Conservation (phyloP, 2,329 filamentous ascomycete species). For the Venturia carpophila region DNA sequence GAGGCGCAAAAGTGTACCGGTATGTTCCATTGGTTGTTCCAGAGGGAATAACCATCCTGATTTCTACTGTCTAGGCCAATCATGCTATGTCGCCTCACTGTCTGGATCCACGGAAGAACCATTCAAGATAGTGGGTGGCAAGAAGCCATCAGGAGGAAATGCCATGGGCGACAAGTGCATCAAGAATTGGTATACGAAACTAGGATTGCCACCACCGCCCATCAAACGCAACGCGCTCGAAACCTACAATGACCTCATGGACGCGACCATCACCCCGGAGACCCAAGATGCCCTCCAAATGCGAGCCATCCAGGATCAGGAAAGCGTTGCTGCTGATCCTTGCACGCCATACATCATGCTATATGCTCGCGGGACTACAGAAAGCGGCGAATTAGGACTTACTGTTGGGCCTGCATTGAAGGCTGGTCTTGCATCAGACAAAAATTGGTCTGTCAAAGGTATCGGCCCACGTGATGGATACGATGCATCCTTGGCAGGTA, state of each 20-base stretch:
- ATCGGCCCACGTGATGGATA: slow-evolving; percentile 14
- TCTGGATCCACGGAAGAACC: slow-evolving; percentile 12
- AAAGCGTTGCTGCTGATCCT: not conserved
- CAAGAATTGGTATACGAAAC: slow-evolving; percentile 6
- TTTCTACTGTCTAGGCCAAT: slow-evolving; percentile 1
- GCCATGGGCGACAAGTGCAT: slow-evolving; percentile 9
- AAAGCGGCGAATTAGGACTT: slow-evolving; percentile 13
- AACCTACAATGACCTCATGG: slow-evolving; percentile 10
- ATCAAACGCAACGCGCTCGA: not conserved
- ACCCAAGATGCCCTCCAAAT: not conserved
- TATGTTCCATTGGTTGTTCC: not conserved
- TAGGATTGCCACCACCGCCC: slow-evolving; percentile 8
- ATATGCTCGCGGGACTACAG: slow-evolving; percentile 15
- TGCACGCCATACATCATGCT: slow-evolving; percentile 15
- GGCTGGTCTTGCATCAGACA: not conserved
- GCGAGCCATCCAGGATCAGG: not conserved
- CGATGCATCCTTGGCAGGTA: slow-evolving; percentile 7
- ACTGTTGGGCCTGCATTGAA: slow-evolving; percentile 16
- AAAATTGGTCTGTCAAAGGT: slow-evolving; percentile 15
- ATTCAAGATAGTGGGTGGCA: slow-evolving; percentile 9
- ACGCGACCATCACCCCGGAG: not conserved
- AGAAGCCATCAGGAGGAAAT: slow-evolving; percentile 11
- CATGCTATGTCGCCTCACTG: slow-evolving; percentile 14
- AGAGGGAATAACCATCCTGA: not conserved
- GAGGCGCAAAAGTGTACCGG: not conserved